phyloP scores from a whole-genome alignment of 2,329 filamentous ascomycete genomes.

The Fusarium compactum region DNA sequence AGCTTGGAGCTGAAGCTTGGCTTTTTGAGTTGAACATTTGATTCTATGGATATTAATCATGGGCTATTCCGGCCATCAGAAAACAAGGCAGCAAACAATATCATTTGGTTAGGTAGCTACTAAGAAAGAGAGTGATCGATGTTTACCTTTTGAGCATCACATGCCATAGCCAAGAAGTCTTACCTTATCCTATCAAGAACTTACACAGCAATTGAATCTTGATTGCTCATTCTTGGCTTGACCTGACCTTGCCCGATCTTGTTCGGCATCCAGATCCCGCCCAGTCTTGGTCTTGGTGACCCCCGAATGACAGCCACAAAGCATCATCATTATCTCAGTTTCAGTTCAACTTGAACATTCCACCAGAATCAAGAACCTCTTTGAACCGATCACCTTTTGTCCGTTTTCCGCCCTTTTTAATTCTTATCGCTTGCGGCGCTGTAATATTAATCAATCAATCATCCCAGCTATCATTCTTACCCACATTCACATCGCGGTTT shows the following conservation, averaged over 20 bases:
- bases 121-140: background rate
- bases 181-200: background rate
- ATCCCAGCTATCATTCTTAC: background rate
- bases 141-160: background rate
- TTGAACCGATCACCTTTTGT: background rate
- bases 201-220: background rate
- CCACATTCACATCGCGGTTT: background rate
- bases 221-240: background rate
- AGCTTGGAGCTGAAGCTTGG: constrained; percentile 21
- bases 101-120: background rate
- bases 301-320: constrained; percentile 27
- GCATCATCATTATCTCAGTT: constrained; percentile 29
- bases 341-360: constrained; percentile 14
- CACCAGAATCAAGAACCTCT: constrained; percentile 18
- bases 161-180: background rate
- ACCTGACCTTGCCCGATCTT: background rate
- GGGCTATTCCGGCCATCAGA: constrained; percentile 1
- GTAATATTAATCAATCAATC: background rate
- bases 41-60: background rate
- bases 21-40: constrained; percentile 16
- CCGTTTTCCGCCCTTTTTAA: background rate
- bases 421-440: background rate
- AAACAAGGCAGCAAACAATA: background rate
- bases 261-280: background rate
- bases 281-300: background rate